These are phyloP conservation scores for Sporisorium scitamineum DNA, from an alignment of 1,284 basidiomycete genomes.

Conservation along the genomic window DNA sequence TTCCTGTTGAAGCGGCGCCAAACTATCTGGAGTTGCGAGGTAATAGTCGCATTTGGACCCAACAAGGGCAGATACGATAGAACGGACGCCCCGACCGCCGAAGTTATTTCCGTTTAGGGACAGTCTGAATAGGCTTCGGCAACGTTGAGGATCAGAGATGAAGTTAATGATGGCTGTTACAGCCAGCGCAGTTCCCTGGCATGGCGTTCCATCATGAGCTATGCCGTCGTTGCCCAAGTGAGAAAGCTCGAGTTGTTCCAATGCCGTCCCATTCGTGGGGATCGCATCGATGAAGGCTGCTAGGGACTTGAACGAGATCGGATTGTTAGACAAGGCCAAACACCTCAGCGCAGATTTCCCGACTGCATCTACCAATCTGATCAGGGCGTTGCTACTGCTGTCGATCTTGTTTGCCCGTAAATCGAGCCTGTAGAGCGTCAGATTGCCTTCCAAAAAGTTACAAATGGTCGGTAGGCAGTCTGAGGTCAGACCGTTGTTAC, in stretches of 20 bases:
- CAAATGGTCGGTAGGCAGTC: constrained; percentile 20
- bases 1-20: neutral
- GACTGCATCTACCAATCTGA: constrained; percentile 7
- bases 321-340: constrained; percentile 21
- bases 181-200: neutral
- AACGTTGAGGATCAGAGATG: constrained; percentile 25
- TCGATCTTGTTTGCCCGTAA: constrained; percentile 21
- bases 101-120: constrained; percentile 34
- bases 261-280: constrained; percentile 16
- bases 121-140: constrained; percentile 15
- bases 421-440: constrained; percentile 10
- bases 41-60: neutral
- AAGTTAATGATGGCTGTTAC: constrained; percentile 25
- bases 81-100: constrained; percentile 16
- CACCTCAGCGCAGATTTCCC: constrained; percentile 14
- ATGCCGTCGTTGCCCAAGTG: too few species aligned
- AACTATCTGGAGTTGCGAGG: neutral
- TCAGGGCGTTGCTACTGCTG: neutral
- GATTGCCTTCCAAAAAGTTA: constrained; percentile 16
- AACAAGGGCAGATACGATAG: constrained; percentile 15
- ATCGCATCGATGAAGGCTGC: constrained; percentile 37
- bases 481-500: constrained; percentile 22
- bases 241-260: constrained; percentile 20
- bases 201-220: constrained; percentile 1
- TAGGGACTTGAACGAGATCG: constrained; percentile 16